Base-by-base conservation (phyloP, 2,329 filamentous ascomycete genomes). In the Lithohypha guttulata region DNA sequence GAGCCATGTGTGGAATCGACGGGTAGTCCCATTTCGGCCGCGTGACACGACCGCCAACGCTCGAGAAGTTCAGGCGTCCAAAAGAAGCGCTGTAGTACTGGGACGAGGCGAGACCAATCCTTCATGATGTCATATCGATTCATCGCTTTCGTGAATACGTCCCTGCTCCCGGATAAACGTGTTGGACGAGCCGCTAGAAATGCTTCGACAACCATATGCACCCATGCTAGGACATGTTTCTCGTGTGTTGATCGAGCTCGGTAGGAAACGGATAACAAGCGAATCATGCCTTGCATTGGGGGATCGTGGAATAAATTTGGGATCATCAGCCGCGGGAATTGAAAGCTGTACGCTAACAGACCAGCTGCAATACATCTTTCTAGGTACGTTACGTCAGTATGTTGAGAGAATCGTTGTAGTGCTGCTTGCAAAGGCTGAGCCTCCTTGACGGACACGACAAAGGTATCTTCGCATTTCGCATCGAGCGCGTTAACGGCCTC, bases 291-390 rank as follows among this genome's bases (percentile, higher is more conserved):
- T 25, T 42, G 39, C n/a, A 51, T 44, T 14, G 47, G 40, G 7
- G 47, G 49, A 29, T 51, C 49, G 20, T 48, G 45, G 42, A 51
- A 51, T 18, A 51, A 26, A 14, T 42, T 50, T 13, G 47, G 38
- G 10, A 43, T 39, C 5, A 26, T 15, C 3, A 50, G 38, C 9
- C 41, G 18, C 6, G 47, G 45, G 10, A 46, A 32, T 34, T 51
- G 47, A 22, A 48, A 43, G 8, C 42, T 25, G 31, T 43, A 51
- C 21, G 45, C 32, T 15, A 50, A 34, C 4, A 51, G 37, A 10
- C 49, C 49, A 18, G 35, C 43, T 1, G 40, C 44, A 8, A 51
- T 19, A 20, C 43, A 42, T 21, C 21, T 37, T 31, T 51, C 49
- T 15, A 46, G 22, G 9, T 41, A 28, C 9, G 28, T 18, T 2